These are phyloP conservation scores for Phytophthora foliorum DNA, from an alignment of 352 stramenopile genomes.

Conservation along the genomic window DNA sequence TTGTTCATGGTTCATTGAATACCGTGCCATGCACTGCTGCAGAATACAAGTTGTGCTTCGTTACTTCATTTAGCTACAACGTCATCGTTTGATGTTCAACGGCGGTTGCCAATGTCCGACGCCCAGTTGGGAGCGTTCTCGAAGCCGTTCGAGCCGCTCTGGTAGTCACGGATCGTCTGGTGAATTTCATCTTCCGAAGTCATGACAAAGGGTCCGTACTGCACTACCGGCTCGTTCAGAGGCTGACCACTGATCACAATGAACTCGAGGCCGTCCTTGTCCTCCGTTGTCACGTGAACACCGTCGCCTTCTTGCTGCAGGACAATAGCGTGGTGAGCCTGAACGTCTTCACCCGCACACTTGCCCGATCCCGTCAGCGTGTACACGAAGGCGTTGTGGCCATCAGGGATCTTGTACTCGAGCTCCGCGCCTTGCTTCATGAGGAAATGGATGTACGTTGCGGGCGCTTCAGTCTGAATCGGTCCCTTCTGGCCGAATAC, in stretches of 20 bases:
- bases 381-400: slow-evolving; percentile 61
- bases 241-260: slow-evolving; percentile 68
- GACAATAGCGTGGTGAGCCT: slow-evolving; percentile 56
- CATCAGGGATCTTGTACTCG: slow-evolving; percentile 48
- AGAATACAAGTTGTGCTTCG: background rate
- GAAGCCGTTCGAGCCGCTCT: slow-evolving; percentile 68
- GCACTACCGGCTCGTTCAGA: slow-evolving; percentile 68
- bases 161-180: slow-evolving; percentile 66
- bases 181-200: slow-evolving; percentile 63
- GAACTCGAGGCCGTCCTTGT: slow-evolving; percentile 54
- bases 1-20: background rate
- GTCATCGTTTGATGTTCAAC: background rate
- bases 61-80: background rate
- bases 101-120: slow-evolving; percentile 57
- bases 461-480: slow-evolving; percentile 54
- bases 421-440: slow-evolving; percentile 48
- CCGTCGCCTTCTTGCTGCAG: slow-evolving; percentile 60
- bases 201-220: slow-evolving; percentile 84
- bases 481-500: slow-evolving; percentile 54
- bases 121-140: slow-evolving; percentile 67
- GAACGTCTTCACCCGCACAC: slow-evolving; percentile 30
- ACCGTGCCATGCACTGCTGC: background rate
- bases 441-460: slow-evolving; percentile 68
- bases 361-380: slow-evolving; percentile 42
- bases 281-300: slow-evolving; percentile 47